Base-by-base conservation (phyloP, 371 early-diverging fungal species). In the Haplosporangium sp. region DNA sequence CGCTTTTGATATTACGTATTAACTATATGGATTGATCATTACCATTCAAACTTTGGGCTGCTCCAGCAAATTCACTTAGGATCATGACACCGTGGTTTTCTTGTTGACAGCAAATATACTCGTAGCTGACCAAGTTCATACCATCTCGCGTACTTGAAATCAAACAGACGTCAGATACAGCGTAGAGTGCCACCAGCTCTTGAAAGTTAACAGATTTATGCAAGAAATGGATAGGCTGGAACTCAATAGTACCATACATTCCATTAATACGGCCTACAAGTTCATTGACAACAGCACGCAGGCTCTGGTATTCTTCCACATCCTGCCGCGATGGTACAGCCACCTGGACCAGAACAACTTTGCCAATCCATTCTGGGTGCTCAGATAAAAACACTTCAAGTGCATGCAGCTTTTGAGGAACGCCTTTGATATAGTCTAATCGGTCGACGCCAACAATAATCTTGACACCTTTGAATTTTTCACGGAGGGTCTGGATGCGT, bases 351-450 rank as follows among this genome's bases (percentile, higher is more conserved):
- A 99, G 88, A 1, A 98, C 98, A 2, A 94, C 94, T 72, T 96
- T 96, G 34, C 96, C 98, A 35, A 93, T 89, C 90, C 95, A 97
- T 81, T 99, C 97, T 1, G 97, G 97, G 78, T 99, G 92, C 63
- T 92, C 87, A 45, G 89, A 86, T 57, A 99, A 85, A 73, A 99
- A 98, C 40, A 94, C 90, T 81, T 99, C 98, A 63, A 98, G 92
- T 6, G 98, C 99, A 77, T 95, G 94, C 71, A 99, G 86, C 86
- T 99, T 98, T 77, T 99, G 99, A 11, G 99, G 99, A 34, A 99
- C 99, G 60, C 99, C 99, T 86, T 99, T 99, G 87, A 99, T 99
- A 83, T 99, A 99, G 85, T 99, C 99, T 58, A 99, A 89, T 61
- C 99, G 92, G 82, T 99, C 99, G 8, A 99, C 98, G 37, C 99